Conservation (phyloP, 1,284 basidiomycete species). For the Leccinum huronense region DNA sequence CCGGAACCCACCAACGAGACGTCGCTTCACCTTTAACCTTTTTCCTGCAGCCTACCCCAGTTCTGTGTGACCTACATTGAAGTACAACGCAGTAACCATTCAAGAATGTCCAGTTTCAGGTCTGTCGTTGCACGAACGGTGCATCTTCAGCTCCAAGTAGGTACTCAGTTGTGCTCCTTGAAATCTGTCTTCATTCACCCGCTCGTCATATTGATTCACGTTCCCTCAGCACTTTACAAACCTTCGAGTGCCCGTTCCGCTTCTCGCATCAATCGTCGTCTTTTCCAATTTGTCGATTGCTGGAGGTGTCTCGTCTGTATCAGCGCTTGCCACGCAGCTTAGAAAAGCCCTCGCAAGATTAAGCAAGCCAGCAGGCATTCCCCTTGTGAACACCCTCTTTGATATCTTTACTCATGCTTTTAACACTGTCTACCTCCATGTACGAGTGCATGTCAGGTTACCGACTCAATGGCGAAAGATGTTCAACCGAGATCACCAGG, state of each 20-base stretch:
- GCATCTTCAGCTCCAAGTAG: conserved; percentile 17
- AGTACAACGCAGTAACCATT: background rate
- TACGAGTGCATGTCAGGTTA: conserved; percentile 14
- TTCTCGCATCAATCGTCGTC: conserved; percentile 14
- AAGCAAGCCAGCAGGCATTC: background rate
- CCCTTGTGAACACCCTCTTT: conserved; percentile 15
- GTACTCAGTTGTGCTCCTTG: background rate
- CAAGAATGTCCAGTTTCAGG: conserved; percentile 14
- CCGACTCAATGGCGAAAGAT: conserved; percentile 16
- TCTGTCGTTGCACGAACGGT: conserved; percentile 15
- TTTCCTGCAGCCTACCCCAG: background rate
- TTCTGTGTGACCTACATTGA: background rate
- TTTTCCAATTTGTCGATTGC: conserved; percentile 14
- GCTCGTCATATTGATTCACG: background rate
- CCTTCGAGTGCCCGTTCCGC: conserved; percentile 8
- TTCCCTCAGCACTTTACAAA: conserved; percentile 10
- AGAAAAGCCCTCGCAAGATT: conserved; percentile 13
- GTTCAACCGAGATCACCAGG: background rate
- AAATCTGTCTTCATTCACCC: background rate
- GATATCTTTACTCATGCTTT: conserved; percentile 16
- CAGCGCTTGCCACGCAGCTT: conserved; percentile 11
- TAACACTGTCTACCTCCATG: conserved; percentile 18
- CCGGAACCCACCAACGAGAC: conserved; percentile 1
- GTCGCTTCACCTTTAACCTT: background rate
- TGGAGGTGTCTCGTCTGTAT: conserved; percentile 4